A percentile compares a stretch with the other conserved stretches of the same genome.
Evolutionary conservation across 768 basidiomycete species (phyloP).

Genomic region (Lentinula sp.): DNA sequence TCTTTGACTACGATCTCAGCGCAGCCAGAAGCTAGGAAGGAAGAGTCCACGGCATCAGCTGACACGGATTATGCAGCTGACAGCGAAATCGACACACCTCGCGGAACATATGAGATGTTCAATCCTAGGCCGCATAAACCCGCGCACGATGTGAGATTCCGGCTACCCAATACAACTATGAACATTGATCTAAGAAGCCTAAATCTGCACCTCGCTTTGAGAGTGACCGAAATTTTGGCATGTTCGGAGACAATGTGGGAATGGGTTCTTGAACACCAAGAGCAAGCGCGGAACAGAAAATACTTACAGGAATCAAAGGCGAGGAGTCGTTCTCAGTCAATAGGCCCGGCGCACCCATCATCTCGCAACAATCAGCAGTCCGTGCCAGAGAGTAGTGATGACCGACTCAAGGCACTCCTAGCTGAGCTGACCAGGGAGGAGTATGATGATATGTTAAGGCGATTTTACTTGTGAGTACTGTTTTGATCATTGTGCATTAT

Average conservation of each 20-base stretch:
- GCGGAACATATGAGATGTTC: not conserved
- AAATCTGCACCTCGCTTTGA: constrained; percentile 57
- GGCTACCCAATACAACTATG: constrained; percentile 48
- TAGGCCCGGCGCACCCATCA: constrained; percentile 6
- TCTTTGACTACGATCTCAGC: not conserved
- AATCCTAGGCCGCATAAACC: constrained; percentile 10
- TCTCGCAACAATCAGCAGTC: not conserved
- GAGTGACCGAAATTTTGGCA: constrained; percentile 59
- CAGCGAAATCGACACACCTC: not conserved
- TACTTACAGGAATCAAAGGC: not conserved
- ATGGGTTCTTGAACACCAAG: constrained; percentile 53
- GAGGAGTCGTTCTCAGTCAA: constrained; percentile 13
- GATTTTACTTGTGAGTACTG: constrained; percentile 55
- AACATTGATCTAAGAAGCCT: constrained; percentile 52
- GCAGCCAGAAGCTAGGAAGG: too few relatives aligned
- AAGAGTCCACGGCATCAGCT: too few relatives aligned
- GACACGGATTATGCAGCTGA: not conserved
- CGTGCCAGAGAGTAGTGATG: not conserved
- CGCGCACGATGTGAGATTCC: constrained; percentile 16
- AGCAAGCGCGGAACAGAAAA: constrained; percentile 1
- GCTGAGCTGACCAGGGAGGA: constrained; percentile 50
- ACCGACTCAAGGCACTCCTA: constrained; percentile 27
- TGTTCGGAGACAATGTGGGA: constrained; percentile 81
- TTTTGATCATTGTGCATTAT: not conserved
- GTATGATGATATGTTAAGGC: constrained; percentile 50